Percentiles rank a stretch among this genome's conserved stretches.
Evolutionary conservation across 805 yeast genomes (phyloP).

Genomic region (Danielozyma ontarioensis): DNA sequence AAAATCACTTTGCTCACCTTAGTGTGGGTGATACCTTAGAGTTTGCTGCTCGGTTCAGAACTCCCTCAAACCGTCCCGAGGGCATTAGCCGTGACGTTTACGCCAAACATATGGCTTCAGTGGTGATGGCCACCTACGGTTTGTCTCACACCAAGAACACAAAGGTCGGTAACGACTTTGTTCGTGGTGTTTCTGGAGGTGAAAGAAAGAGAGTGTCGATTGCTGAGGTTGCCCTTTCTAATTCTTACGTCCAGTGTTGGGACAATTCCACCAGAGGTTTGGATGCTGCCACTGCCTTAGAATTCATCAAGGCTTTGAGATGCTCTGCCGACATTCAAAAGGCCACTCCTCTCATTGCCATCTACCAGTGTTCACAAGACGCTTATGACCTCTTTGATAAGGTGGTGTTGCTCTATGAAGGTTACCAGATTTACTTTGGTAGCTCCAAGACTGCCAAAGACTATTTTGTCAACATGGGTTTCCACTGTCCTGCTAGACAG

Average conservation of each 20-base stretch:
- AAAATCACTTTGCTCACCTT: conserved; percentile 62
- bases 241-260: conserved; percentile 64
- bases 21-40: conserved; percentile 62
- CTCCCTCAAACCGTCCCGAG: conserved; percentile 57
- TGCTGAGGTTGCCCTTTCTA: conserved; percentile 67
- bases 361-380: conserved; percentile 64
- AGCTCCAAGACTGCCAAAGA: conserved; percentile 39
- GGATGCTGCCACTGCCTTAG: conserved; percentile 80
- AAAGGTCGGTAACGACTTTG: conserved; percentile 55
- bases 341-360: conserved; percentile 56
- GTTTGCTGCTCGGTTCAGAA: conserved; percentile 57
- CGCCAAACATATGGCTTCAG: conserved; percentile 50
- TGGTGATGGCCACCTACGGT: conserved; percentile 43
- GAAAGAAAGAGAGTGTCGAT: conserved; percentile 81
- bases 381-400: conserved; percentile 62
- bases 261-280: conserved; percentile 85
- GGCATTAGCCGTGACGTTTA: conserved; percentile 54
- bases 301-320: conserved; percentile 63
- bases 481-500: conserved; percentile 50
- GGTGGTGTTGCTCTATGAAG: conserved; percentile 54
- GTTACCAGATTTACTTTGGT: conserved; percentile 54
- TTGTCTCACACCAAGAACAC: conserved; percentile 55
- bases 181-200: conserved; percentile 81
- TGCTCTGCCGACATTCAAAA: conserved; percentile 49
- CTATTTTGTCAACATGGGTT: conserved; percentile 52